Evolutionary conservation across 768 basidiomycete species (phyloP), one percentile per base, ranked within the genome.

Genomic region (Tephrocybe sp.): DNA sequence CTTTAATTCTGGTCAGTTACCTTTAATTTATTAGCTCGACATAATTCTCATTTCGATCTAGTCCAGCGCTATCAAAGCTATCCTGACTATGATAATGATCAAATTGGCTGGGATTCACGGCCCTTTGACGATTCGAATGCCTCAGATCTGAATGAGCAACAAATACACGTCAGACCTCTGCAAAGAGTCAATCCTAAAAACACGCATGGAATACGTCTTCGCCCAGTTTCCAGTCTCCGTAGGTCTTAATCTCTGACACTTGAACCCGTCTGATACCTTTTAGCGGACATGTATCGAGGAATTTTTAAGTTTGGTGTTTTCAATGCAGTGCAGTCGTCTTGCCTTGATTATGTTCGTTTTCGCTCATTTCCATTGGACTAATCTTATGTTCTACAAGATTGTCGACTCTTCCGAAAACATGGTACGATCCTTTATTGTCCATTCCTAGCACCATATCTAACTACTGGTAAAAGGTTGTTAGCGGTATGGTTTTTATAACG

Each of bases 281-380:
- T 56, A 96, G 95, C 92, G 43, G 89, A 93, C 60, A 75, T 84
- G 13, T 93, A 87, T 65, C 82, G 89, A 13, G 72, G 77, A 0
- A 70, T 92, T 1, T 97, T 95, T 79, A 89, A 88, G 60, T 97
- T 95, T 56, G 84, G 84, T 0, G 80, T 87, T 3, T 98, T 98
- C 75, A 98, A 98, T 63, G 85, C 87, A 3, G 82, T 98, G 18
- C 96, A 99, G 58, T 92, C 89, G 12, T 75, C 74, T 24, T 93
- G 90, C 62, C 91, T 89, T 55, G 80, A 88, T 40, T 75, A 77
- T 55, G 93, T 92, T 61, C 49, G 82, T 63, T 5, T 37, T 21
- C 30, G 30, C 45, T 28, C 26, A 40, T 12, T 41, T 40, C 18
- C 30, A 32, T 28, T 18, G 32, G 19, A 13, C 31, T 18, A 12